phyloP scores from a whole-genome alignment of 1,139 yeast species.

The Kluyveromyces marxianus region DNA sequence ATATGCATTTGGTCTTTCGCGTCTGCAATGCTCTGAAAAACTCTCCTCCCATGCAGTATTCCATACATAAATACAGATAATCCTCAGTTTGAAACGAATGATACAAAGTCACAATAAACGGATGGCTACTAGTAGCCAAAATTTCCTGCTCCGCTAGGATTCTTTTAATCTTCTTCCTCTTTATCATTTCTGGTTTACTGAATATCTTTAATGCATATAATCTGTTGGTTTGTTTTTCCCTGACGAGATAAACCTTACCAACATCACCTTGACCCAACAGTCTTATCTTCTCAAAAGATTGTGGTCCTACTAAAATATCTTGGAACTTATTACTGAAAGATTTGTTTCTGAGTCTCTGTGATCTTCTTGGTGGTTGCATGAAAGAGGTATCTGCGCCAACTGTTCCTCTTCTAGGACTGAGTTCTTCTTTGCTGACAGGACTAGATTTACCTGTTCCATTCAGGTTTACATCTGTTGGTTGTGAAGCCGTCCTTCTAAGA shows the following conservation, averaged over 20 bases:
- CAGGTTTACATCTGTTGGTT: slow-evolving; percentile 18
- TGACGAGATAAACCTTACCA: slow-evolving; percentile 88
- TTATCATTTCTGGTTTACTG: slow-evolving; percentile 87
- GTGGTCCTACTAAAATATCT: slow-evolving; percentile 76
- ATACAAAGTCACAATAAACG: slow-evolving; percentile 90
- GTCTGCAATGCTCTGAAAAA: slow-evolving; percentile 95
- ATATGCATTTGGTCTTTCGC: slow-evolving; percentile 74
- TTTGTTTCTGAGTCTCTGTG: slow-evolving; percentile 41
- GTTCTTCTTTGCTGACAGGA: background rate
- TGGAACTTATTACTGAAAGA: slow-evolving; percentile 57
- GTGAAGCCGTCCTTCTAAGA: slow-evolving; percentile 23
- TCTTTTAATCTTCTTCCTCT: slow-evolving; percentile 87
- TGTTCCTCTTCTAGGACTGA: slow-evolving; percentile 4
- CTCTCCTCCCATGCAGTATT: slow-evolving; percentile 99
- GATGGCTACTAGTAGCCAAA: slow-evolving; percentile 90
- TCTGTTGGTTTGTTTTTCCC: slow-evolving; percentile 67
- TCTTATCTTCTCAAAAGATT: slow-evolving; percentile 80
- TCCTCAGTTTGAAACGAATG: slow-evolving; percentile 96
- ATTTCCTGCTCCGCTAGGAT: slow-evolving; percentile 96
- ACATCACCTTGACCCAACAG: slow-evolving; percentile 95
- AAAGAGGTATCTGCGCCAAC: slow-evolving; percentile 4
- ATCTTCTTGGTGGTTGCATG: slow-evolving; percentile 26
- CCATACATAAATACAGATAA: slow-evolving; percentile 92
- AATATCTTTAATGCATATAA: slow-evolving; percentile 90
- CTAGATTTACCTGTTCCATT: background rate